Evolutionary conservation across 1,284 basidiomycete genomes (phyloP), one percentile per base, ranked within the genome.

Genomic region (Sanghuangporus weigelae): DNA sequence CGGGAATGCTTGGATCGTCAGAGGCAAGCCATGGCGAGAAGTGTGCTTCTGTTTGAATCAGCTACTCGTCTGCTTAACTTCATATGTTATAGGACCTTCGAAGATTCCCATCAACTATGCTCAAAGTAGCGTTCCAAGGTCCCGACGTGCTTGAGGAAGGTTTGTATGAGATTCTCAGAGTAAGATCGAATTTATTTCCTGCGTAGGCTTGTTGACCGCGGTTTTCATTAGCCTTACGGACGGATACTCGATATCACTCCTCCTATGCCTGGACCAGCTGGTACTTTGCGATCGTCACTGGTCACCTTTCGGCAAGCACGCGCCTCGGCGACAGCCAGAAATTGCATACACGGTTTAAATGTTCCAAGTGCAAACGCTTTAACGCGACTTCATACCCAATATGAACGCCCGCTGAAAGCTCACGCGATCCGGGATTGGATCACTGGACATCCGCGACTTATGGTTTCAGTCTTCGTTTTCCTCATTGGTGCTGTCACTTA

Each of bases 401-500:
- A 94, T 73, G 82, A 90, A 70, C 80, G 80, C 57, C 89, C 89
- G 12, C 78, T 94, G n/a, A 87, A 90, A 71, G 85, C 84, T 0
- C 91, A 96, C 72, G 86, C 79, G 38, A 74, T 96, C 36, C 82
- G 91, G 50, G 87, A 90, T 70, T 99, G 95, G 92, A 78, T 96
- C 60, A 80, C 87, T 6, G 81, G 76, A 21, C 96, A 99, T 77
- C 96, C 96, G 0, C 86, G 85, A 67, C 90, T 98, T 63, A 86
- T 90, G 50, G 77, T 98, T 3, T 96, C 96, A 0, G 75, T 97
- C 11, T 65, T 96, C 1, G 84, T 95, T 51, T 96, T 98, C 75
- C 77, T 98, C 1, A 73, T 98, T 35, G 96, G 96, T 14, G 89
- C 89, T 1, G 72, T 98, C 56, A 93, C 92, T 35, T 97, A 96